Evolutionary conservation across 257 asterid species (phyloP), one percentile per base, ranked within the genome.

Genomic region (Rubia yunnanensis): DNA sequence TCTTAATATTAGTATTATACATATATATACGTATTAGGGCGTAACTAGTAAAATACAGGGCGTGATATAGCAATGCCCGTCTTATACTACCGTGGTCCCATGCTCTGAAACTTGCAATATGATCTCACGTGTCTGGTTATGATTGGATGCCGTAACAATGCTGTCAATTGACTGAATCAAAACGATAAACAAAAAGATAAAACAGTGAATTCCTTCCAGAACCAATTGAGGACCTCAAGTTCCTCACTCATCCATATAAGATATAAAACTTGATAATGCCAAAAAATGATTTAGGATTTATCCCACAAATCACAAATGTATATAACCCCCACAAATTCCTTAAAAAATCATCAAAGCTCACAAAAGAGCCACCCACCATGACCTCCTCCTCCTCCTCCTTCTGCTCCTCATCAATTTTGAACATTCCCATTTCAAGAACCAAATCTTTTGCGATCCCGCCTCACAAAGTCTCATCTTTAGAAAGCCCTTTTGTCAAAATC

Each of bases 321-420:
- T 65, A 26, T 58, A 62, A 64, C n/a, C 68, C 26, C 24, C 60
- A 62, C 66, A 35, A 35, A 53, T 15, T 13, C 70, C 58, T 44
- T 0, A 48, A 5, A 4, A 50, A 65, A 52, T 30, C 14, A 63
- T 66, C 70, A 63, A 34, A 52, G 54, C 48, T 28, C 70, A 24
- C 23, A 46, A 50, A 32, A 27, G 7, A 32, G 36, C 36, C 36
- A 39, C 14, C 53, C 68, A 46, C 59, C 67, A 70, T 71, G 76
- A 27, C 79, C 44, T 53, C 76, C 68, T 35, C 79, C 36, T 44
- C 76, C 69, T 35, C 82, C 36, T 15, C 71, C 32, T 48, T 49
- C 63, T 61, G 65, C 39, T 56, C 78, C 35, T 67, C 70, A 35
- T 72, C 76, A 56, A n/a, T 70, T 67, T 67, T 77, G 60, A 77